A percentile compares a stretch with the other conserved stretches of the same genome.
Conservation (phyloP, 2,329 filamentous ascomycete species). For the Talaromyces funiculosus region DNA sequence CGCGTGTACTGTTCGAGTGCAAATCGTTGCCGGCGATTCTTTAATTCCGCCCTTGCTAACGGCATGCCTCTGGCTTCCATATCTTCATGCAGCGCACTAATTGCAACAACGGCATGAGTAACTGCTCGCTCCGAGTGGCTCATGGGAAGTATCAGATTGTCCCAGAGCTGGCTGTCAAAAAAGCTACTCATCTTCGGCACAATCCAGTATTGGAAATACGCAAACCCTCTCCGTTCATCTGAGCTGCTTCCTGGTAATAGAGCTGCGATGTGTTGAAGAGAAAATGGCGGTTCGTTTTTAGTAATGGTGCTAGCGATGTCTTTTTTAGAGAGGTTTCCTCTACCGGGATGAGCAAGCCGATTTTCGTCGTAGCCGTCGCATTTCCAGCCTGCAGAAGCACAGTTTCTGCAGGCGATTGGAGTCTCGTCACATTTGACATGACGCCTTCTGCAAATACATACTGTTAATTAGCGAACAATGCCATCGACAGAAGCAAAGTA, state of each 20-base stretch:
- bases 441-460: slow-evolving; percentile 5
- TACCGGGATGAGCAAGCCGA: slow-evolving; percentile 6
- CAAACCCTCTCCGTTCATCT: slow-evolving; percentile 19
- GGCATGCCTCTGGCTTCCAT: slow-evolving; percentile 14
- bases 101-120: slow-evolving; percentile 21
- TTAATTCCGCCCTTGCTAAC: slow-evolving; percentile 7
- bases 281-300: neutral
- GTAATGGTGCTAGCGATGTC: neutral
- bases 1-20: slow-evolving; percentile 21
- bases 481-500: no score
- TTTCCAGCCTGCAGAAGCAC: slow-evolving; percentile 15
- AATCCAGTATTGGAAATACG: slow-evolving; percentile 18
- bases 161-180: slow-evolving; percentile 17
- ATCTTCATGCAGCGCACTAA: slow-evolving; percentile 19
- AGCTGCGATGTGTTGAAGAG: neutral
- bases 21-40: slow-evolving; percentile 19
- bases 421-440: slow-evolving; percentile 19
- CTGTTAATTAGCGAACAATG: neutral
- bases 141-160: slow-evolving; percentile 20
- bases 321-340: neutral
- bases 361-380: slow-evolving; percentile 18
- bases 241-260: slow-evolving; percentile 6
- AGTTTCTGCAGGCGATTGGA: slow-evolving; percentile 14
- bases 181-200: slow-evolving; percentile 15
- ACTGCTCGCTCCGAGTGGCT: slow-evolving; percentile 19